phyloP scores from a whole-genome alignment of 2,329 filamentous ascomycete genomes.

The Fusarium sororula region DNA sequence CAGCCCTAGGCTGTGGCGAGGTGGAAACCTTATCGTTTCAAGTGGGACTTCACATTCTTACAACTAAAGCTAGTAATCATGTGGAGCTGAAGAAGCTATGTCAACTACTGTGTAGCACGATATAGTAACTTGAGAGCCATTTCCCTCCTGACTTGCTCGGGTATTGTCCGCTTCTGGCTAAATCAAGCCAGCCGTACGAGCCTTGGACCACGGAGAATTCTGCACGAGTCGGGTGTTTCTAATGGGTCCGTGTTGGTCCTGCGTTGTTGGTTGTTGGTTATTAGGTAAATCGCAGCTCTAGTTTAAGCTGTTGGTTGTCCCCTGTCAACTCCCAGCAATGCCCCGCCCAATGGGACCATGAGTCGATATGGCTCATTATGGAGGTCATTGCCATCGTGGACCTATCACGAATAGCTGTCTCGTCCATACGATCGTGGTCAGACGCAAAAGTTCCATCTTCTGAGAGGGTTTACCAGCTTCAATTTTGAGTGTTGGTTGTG shows the following conservation, averaged over 20 bases:
- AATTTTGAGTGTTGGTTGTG: not conserved
- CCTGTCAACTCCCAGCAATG: not conserved
- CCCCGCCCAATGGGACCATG: not conserved
- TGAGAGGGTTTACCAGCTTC: not conserved
- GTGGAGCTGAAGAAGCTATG: not conserved
- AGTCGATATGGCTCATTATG: not conserved
- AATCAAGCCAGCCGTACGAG: no score
- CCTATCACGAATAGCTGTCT: no score
- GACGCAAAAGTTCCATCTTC: not conserved
- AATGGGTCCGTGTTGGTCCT: not conserved
- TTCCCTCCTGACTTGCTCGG: not conserved
- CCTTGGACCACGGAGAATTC: not conserved
- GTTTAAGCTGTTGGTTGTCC: not conserved
- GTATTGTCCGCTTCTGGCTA: not conserved
- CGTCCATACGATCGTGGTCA: not conserved
- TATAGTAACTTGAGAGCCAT: not conserved
- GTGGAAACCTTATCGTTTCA: not conserved
- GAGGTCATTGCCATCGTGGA: not conserved
- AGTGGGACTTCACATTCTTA: not conserved
- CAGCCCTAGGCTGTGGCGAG: not conserved
- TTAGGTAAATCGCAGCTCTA: not conserved
- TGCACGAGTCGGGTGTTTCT: not conserved
- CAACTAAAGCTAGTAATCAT: no score
- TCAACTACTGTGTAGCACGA: not conserved
- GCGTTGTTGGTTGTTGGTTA: not conserved